Evolutionary conservation across 768 basidiomycete species (phyloP).

Genomic region (Tulasnella sp.): DNA sequence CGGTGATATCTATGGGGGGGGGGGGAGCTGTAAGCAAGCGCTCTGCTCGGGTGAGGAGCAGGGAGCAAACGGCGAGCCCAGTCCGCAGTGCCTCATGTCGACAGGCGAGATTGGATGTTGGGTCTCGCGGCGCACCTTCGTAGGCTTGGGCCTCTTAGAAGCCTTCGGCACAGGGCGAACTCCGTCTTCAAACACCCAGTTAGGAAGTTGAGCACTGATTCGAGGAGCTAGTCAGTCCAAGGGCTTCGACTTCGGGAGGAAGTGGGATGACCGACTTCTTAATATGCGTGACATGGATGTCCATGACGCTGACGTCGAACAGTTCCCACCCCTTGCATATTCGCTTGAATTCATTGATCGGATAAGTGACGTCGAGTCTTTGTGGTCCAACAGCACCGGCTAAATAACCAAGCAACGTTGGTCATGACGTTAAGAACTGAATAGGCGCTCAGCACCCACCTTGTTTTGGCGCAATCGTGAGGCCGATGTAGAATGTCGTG

Average conservation of each 20-base stretch:
- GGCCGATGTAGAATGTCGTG: conserved; percentile 97
- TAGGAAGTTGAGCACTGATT: conserved; percentile 61
- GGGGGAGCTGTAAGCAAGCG: background rate
- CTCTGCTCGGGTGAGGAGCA: background rate
- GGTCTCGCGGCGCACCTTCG: conserved; percentile 41
- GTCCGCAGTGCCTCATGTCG: background rate
- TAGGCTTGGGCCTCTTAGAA: conserved; percentile 64
- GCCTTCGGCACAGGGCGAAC: conserved; percentile 65
- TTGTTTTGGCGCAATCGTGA: conserved; percentile 84
- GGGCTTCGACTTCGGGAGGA: background rate
- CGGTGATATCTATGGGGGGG: conserved; percentile 10
- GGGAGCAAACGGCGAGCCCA: background rate
- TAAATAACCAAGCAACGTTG: conserved; percentile 30
- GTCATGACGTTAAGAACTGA: background rate
- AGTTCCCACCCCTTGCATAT: conserved; percentile 93
- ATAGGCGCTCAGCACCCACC: conserved; percentile 45
- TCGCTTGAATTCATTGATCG: conserved; percentile 90
- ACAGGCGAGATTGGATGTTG: background rate
- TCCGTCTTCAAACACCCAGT: conserved; percentile 73
- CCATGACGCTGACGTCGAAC: conserved; percentile 87
- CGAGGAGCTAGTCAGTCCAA: background rate
- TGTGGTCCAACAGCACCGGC: conserved; percentile 71
- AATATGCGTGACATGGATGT: conserved; percentile 86
- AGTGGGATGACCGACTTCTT: conserved; percentile 56
- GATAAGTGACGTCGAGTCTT: conserved; percentile 91